phyloP scores from a whole-genome alignment of 768 basidiomycete genomes.

The Lentinula boryana region DNA sequence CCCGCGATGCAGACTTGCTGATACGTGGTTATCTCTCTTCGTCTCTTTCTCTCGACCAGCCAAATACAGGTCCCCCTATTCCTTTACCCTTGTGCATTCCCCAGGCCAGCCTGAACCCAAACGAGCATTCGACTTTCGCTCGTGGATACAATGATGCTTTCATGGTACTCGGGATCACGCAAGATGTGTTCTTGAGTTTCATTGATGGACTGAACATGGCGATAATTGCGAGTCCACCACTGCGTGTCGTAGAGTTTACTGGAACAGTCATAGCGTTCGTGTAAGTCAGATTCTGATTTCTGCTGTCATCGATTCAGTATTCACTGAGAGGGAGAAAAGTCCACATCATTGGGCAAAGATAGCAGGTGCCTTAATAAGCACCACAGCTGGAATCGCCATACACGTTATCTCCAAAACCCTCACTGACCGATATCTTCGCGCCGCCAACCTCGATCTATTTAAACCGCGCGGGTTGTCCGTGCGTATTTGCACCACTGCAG shows the following conservation, averaged over 20 bases:
- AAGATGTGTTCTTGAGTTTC: conserved; percentile 15
- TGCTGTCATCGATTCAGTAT: too few relatives aligned
- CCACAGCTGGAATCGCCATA: conserved; percentile 11
- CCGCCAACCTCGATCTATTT: conserved; percentile 17
- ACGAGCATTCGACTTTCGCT: conserved; percentile 14
- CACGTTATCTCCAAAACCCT: conserved; percentile 17
- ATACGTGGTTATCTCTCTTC: background rate
- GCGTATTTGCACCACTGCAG: conserved; percentile 17
- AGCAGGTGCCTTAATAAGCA: conserved; percentile 12
- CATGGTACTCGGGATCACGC: conserved; percentile 10
- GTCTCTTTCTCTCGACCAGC: background rate
- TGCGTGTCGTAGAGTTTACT: conserved; percentile 12
- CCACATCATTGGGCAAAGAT: conserved; percentile 20
- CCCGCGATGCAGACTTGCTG: background rate
- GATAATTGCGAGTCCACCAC: conserved; percentile 19
- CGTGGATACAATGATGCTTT: conserved; percentile 13
- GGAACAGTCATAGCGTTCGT: too few relatives aligned
- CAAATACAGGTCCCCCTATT: background rate
- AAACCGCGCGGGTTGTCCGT: conserved; percentile 17
- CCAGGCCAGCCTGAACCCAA: conserved; percentile 9
- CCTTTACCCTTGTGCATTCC: conserved; percentile 15
- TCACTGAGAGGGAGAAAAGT: background rate
- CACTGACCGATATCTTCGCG: conserved; percentile 17
- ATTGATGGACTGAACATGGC: conserved; percentile 19
- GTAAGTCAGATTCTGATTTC: too few relatives aligned